phyloP scores from a whole-genome alignment of 2,329 filamentous ascomycete species.

The Colletotrichum plurivorum region DNA sequence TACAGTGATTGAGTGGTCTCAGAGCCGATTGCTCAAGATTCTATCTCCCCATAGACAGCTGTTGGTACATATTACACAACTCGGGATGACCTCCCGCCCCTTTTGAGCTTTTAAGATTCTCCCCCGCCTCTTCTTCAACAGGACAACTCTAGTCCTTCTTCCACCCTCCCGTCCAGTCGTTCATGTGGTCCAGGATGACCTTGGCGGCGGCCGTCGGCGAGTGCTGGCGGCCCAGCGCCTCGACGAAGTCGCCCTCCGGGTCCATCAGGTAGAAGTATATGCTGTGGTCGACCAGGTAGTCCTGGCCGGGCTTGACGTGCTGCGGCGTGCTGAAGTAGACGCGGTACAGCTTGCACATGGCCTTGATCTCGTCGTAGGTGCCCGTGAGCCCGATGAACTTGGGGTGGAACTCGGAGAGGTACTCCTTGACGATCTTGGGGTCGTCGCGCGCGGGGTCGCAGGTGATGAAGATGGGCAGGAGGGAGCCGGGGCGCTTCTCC shows the following conservation, averaged over 20 bases:
- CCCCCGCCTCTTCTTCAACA: background rate
- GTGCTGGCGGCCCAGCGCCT: conserved; percentile 95
- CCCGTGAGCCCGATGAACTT: conserved; percentile 91
- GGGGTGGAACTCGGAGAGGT: conserved; percentile 91
- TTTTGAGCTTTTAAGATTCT: no score
- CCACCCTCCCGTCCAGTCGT: conserved; percentile 63
- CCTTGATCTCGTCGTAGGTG: conserved; percentile 93
- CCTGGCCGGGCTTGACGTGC: conserved; percentile 90
- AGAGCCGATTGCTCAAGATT: conserved; percentile 32
- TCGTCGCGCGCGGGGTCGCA: conserved; percentile 95
- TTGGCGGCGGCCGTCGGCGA: conserved; percentile 88
- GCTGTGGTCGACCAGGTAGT: conserved; percentile 98
- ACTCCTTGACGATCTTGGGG: conserved; percentile 85
- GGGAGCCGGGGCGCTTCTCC: conserved; percentile 61
- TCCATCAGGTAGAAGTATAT: conserved; percentile 99
- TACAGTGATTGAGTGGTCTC: conserved; percentile 39
- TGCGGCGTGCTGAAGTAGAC: conserved; percentile 97
- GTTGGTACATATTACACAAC: conserved; percentile 39
- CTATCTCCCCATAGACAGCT: conserved; percentile 33
- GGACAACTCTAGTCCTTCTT: conserved; percentile 25
- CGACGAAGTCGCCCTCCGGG: conserved; percentile 97
- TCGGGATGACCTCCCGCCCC: background rate
- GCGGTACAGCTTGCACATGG: conserved; percentile 93
- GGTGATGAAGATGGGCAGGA: conserved; percentile 91
- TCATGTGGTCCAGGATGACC: conserved; percentile 89